phyloP scores from a whole-genome alignment of 495 filamentous ascomycete genomes.

The Penicillium cataractarum region DNA sequence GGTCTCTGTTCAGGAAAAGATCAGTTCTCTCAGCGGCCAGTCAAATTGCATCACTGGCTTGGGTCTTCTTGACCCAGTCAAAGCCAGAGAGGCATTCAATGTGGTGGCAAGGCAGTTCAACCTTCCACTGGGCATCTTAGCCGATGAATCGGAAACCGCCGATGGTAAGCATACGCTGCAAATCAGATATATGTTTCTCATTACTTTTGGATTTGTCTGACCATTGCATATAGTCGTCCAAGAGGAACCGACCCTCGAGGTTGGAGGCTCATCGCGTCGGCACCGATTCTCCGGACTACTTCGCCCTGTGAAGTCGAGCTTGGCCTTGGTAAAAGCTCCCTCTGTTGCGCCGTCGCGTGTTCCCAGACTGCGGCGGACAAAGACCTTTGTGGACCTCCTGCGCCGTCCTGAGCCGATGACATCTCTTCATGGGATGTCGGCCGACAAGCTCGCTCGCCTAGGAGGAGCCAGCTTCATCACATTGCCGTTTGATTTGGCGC shows the following conservation, averaged over 20 bases:
- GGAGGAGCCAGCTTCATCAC: conserved; percentile 71
- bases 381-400: conserved; percentile 39
- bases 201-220: conserved; percentile 12
- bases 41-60: conserved; percentile 20
- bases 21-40: conserved; percentile 15
- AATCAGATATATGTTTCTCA: no score
- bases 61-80: conserved; percentile 23
- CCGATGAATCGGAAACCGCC: neutral
- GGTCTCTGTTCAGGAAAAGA: neutral
- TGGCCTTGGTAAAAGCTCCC: conserved; percentile 40
- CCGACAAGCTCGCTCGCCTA: conserved; percentile 69
- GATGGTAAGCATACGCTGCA: conserved; percentile 10
- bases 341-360: conserved; percentile 44
- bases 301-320: conserved; percentile 38
- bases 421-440: conserved; percentile 60
- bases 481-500: conserved; percentile 67
- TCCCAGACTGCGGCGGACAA: conserved; percentile 54
- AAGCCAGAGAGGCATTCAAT: conserved; percentile 35
- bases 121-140: conserved; percentile 21
- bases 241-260: neutral
- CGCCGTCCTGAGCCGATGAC: conserved; percentile 49
- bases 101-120: conserved; percentile 25
- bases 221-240: neutral
- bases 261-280: conserved; percentile 5
- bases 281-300: conserved; percentile 34